These are phyloP conservation scores for Albophoma yamanashiensis DNA, from an alignment of 2,329 filamentous ascomycete species.

Conservation along the genomic window DNA sequence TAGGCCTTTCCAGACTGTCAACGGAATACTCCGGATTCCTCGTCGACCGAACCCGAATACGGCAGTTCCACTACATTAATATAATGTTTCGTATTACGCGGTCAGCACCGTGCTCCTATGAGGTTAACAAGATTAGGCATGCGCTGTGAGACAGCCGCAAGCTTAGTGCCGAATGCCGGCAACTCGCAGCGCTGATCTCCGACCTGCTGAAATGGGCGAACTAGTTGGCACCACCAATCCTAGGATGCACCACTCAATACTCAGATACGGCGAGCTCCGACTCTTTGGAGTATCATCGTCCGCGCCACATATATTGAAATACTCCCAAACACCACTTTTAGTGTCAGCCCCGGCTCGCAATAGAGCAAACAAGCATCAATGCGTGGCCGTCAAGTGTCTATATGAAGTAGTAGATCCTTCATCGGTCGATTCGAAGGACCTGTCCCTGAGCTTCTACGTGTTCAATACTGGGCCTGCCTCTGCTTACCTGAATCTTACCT, in stretches of 20 bases:
- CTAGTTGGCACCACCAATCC: neutral
- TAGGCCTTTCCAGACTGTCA: neutral
- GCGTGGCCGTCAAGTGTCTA: neutral
- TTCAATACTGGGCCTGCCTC: neutral
- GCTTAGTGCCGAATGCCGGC: constrained; percentile 8
- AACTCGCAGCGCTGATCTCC: constrained; percentile 5
- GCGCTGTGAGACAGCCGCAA: neutral
- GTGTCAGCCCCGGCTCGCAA: neutral
- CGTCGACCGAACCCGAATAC: constrained; percentile 3
- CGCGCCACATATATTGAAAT: neutral
- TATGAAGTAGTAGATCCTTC: neutral
- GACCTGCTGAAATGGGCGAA: constrained; percentile 10
- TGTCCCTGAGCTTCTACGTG: too few species aligned
- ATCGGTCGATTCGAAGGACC: neutral
- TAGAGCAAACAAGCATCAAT: neutral
- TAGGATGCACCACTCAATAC: constrained; percentile 1
- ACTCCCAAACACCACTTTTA: neutral
- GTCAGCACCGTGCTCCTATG: constrained; percentile 1
- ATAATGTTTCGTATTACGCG: neutral
- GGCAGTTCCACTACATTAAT: neutral
- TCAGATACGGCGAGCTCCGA: neutral
- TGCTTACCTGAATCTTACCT: neutral
- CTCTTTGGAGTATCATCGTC: neutral
- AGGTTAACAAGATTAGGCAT: constrained; percentile 3
- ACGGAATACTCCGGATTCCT: neutral